Conservation (phyloP, 768 basidiomycete genomes). For the Hysterangium stoloniferum region DNA sequence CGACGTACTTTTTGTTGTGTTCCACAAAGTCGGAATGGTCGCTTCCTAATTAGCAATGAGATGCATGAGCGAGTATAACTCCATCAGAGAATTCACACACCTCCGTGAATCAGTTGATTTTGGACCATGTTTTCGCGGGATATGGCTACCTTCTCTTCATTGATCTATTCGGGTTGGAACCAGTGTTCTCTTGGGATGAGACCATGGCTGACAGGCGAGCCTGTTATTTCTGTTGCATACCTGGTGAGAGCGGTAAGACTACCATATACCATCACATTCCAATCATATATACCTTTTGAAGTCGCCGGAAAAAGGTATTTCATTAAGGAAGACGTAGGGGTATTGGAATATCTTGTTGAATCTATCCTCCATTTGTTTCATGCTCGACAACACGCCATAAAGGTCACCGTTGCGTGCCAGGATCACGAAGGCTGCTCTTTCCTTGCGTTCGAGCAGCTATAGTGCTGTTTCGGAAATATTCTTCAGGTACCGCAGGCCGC, state of each 20-base stretch:
- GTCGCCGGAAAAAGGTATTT: conserved; percentile 63
- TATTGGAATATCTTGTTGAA: conserved; percentile 61
- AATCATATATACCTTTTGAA: conserved; percentile 70
- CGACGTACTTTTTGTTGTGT: conserved; percentile 52
- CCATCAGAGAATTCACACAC: conserved; percentile 14
- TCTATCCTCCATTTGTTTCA: conserved; percentile 61
- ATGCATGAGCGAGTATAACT: conserved; percentile 70
- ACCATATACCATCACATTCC: conserved; percentile 11
- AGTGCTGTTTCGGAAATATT: conserved; percentile 37
- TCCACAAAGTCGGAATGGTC: conserved; percentile 80
- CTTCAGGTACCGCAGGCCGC: conserved; percentile 51
- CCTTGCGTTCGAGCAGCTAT: conserved; percentile 45
- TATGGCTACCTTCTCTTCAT: conserved; percentile 50
- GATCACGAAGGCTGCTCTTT: conserved; percentile 78
- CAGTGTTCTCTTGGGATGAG: conserved; percentile 36
- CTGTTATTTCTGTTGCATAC: conserved; percentile 42
- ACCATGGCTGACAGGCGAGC: conserved; percentile 29
- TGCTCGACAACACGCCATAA: conserved; percentile 50
- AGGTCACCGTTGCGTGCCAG: conserved; percentile 56
- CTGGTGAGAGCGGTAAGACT: conserved; percentile 13
- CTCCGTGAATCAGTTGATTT: conserved; percentile 50
- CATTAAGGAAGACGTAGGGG: conserved; percentile 83
- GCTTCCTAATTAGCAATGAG: conserved; percentile 69
- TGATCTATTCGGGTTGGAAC: conserved; percentile 61
- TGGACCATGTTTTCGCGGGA: conserved; percentile 55